Evolutionary conservation across 331 rosid genomes (phyloP).

Genomic region (Acacia pycnantha): DNA sequence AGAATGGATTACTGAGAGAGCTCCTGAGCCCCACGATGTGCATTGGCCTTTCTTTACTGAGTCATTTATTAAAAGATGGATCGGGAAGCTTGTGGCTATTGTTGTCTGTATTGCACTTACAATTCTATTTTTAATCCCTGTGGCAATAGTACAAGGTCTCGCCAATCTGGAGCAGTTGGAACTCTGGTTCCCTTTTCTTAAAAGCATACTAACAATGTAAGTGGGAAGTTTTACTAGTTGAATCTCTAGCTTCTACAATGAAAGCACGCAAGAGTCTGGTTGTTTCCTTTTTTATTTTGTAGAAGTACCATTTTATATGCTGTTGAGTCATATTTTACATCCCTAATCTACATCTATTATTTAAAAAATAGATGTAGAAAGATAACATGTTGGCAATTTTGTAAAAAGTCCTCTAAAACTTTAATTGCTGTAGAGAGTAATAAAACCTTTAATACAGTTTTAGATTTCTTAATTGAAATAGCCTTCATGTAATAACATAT

Average conservation of each 20-base stretch:
- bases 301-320: too few species aligned
- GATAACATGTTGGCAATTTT: too few species aligned
- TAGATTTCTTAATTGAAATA: too few species aligned
- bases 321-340: too few species aligned
- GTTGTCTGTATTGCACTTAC: slow-evolving; percentile 53
- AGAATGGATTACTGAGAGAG: slow-evolving; percentile 79
- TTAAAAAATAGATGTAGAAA: too few species aligned
- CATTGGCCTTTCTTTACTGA: slow-evolving; percentile 78
- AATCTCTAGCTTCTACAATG: slow-evolving; percentile 17
- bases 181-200: slow-evolving; percentile 66
- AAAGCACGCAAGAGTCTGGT: not conserved
- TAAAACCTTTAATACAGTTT: too few species aligned
- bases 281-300: too few species aligned
- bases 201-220: slow-evolving; percentile 62
- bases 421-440: too few species aligned
- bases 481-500: too few species aligned
- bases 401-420: too few species aligned
- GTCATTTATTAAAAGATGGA: slow-evolving; percentile 68
- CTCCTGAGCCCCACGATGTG: slow-evolving; percentile 81
- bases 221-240: slow-evolving; percentile 35
- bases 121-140: slow-evolving; percentile 74
- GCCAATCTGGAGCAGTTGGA: slow-evolving; percentile 68
- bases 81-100: slow-evolving; percentile 55
- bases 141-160: slow-evolving; percentile 77
- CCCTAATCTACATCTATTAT: too few species aligned